phyloP scores from a whole-genome alignment of 1,284 basidiomycete genomes.

The Trametes versicolor region DNA sequence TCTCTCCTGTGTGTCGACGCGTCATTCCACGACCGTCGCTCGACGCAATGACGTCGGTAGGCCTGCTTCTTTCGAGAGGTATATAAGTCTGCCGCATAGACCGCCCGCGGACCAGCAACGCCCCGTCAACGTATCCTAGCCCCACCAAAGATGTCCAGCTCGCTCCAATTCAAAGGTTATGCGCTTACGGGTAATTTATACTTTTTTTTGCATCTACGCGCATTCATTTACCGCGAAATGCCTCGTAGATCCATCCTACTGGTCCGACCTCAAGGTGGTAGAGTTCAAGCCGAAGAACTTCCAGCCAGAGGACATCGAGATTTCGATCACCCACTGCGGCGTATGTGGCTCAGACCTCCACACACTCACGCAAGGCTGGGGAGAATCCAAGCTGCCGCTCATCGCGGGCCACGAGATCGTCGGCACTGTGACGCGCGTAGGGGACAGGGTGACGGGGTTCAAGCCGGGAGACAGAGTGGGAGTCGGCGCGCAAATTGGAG shows the following conservation, averaged over 20 bases:
- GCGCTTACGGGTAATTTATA: slow-evolving; percentile 25
- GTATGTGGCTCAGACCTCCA: slow-evolving; percentile 64
- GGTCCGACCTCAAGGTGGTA: slow-evolving; percentile 55
- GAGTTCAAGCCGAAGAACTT: slow-evolving; percentile 47
- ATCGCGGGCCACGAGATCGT: slow-evolving; percentile 70
- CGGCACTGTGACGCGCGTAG: slow-evolving; percentile 63
- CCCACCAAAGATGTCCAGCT: neutral
- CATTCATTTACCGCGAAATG: neutral
- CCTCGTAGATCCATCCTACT: slow-evolving; percentile 39
- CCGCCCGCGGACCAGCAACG: no score
- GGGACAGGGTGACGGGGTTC: slow-evolving; percentile 62
- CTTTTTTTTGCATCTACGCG: neutral
- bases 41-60: no score
- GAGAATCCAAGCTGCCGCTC: slow-evolving; percentile 49
- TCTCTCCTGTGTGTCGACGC: no score
- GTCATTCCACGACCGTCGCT: no score
- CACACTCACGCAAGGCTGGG: slow-evolving; percentile 62
- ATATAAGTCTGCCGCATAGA: no score
- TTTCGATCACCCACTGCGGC: slow-evolving; percentile 51
- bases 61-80: no score
- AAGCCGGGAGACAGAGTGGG: slow-evolving; percentile 72
- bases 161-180: slow-evolving; percentile 34
- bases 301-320: slow-evolving; percentile 47
- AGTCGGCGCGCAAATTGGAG: slow-evolving; percentile 68
- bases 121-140: no score